Percentiles rank a stretch among this genome's conserved stretches.
Conservation (phyloP, 257 asterid genomes). For the Scutellaria baicalensis region DNA sequence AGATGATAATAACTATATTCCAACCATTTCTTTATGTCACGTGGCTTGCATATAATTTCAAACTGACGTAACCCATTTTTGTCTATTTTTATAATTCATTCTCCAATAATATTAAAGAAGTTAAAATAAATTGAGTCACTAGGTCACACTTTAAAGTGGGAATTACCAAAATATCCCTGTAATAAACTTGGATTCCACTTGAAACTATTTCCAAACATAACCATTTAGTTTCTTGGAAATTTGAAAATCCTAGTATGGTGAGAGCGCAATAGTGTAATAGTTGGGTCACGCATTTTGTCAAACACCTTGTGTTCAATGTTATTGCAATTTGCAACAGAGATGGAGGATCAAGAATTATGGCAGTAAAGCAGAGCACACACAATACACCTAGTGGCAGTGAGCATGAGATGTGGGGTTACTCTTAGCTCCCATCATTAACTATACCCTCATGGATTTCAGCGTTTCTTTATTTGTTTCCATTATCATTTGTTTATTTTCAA, state of each 20-base stretch:
- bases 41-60: slow-evolving; percentile 18
- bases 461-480: slow-evolving; percentile 21
- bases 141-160: not conserved
- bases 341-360: not conserved
- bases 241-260: slow-evolving; percentile 16
- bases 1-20: not conserved
- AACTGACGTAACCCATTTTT: slow-evolving; percentile 6
- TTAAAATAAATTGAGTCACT: not conserved
- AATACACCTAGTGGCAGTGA: slow-evolving; percentile 19
- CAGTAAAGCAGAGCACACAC: not conserved
- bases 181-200: not conserved
- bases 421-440: slow-evolving; percentile 40
- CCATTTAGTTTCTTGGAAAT: not conserved
- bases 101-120: no score
- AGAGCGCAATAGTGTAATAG: slow-evolving; percentile 14
- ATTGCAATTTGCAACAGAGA: not conserved
- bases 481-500: slow-evolving; percentile 31
- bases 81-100: no score
- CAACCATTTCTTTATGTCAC: slow-evolving; percentile 16
- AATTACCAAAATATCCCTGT: not conserved
- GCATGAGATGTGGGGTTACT: slow-evolving; percentile 37
- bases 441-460: slow-evolving; percentile 85
- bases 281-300: slow-evolving; percentile 60
- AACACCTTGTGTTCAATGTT: slow-evolving; percentile 17
- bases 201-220: no score